Percentiles rank a stretch among this genome's conserved stretches.
phyloP scores from a whole-genome alignment of 345 rosid genomes.

The Odontarrhena argentea region DNA sequence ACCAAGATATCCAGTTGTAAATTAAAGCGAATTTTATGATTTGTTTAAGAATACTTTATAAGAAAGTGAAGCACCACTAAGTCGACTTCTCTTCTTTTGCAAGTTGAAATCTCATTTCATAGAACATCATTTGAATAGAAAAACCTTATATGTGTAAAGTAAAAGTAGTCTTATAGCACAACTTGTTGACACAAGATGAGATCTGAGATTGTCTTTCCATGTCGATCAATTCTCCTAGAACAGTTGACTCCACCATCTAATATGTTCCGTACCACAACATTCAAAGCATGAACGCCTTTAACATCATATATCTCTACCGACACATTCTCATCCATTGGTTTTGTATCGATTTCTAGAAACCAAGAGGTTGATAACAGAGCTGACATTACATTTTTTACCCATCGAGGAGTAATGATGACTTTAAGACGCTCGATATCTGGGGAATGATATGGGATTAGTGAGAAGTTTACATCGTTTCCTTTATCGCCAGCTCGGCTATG shows the following conservation, averaged over 20 bases:
- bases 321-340: constrained; percentile 47
- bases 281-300: constrained; percentile 66
- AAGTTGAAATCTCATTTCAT: constrained; percentile 21
- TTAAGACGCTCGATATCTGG: constrained; percentile 63
- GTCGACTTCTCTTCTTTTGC: constrained; percentile 21
- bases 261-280: constrained; percentile 75
- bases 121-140: not conserved
- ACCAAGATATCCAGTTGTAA: constrained; percentile 35
- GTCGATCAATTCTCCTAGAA: constrained; percentile 88
- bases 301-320: constrained; percentile 75
- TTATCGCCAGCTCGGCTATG: constrained; percentile 87
- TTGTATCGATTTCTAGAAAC: constrained; percentile 44
- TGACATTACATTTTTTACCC: constrained; percentile 73
- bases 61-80: constrained; percentile 41
- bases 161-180: constrained; percentile 47
- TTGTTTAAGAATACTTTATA: not conserved
- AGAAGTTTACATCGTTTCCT: constrained; percentile 82
- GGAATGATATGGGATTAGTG: constrained; percentile 72
- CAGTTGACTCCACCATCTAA: constrained; percentile 92
- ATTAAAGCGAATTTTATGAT: not conserved
- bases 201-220: constrained; percentile 82
- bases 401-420: constrained; percentile 60
- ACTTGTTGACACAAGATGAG: constrained; percentile 68
- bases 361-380: constrained; percentile 53
- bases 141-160: not conserved